Percentiles rank a stretch among this genome's conserved stretches.
Evolutionary conservation across 495 filamentous ascomycete genomes (phyloP).

Genomic region (Hypoxylon lienhwacheense): DNA sequence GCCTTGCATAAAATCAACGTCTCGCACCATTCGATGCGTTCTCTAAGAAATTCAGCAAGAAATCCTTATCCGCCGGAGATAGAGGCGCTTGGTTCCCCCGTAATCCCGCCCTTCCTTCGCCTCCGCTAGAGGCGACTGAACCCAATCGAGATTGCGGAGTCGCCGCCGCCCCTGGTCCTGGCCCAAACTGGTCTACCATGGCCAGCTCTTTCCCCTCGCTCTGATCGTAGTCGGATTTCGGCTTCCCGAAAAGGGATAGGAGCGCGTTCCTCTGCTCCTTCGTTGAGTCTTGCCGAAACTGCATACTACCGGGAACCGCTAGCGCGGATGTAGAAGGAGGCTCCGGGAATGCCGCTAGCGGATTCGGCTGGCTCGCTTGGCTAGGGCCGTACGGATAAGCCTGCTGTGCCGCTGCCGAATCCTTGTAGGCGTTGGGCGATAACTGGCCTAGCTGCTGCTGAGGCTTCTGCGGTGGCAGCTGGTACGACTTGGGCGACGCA

Average conservation of each 20-base stretch:
- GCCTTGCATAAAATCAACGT: slow-evolving; percentile 16
- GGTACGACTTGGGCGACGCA: slow-evolving; percentile 25
- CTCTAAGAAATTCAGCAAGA: slow-evolving; percentile 74
- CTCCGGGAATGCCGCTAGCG: slow-evolving; percentile 40
- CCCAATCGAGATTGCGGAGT: slow-evolving; percentile 46
- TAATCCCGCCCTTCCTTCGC: slow-evolving; percentile 31
- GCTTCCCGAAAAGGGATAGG: slow-evolving; percentile 72
- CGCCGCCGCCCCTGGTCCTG: too few relatives aligned
- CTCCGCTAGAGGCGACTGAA: slow-evolving; percentile 48
- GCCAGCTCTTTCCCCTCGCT: slow-evolving; percentile 40
- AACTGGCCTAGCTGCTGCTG: slow-evolving; percentile 23
- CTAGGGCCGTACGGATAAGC: slow-evolving; percentile 31
- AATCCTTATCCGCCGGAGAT: slow-evolving; percentile 72
- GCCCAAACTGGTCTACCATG: slow-evolving; percentile 43
- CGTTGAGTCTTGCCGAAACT: slow-evolving; percentile 42
- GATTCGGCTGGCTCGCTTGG: slow-evolving; percentile 24
- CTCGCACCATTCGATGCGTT: slow-evolving; percentile 38
- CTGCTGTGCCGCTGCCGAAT: slow-evolving; percentile 10
- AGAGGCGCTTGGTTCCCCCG: slow-evolving; percentile 51
- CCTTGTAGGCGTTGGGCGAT: slow-evolving; percentile 13
- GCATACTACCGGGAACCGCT: slow-evolving; percentile 23
- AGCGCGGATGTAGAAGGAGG: slow-evolving; percentile 39
- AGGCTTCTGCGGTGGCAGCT: slow-evolving; percentile 14
- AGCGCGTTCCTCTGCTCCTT: slow-evolving; percentile 67
- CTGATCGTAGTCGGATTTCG: slow-evolving; percentile 52